These are phyloP conservation scores for Mortierella sp. DNA, from an alignment of 371 early-diverging fungal genomes.

Conservation along the genomic window DNA sequence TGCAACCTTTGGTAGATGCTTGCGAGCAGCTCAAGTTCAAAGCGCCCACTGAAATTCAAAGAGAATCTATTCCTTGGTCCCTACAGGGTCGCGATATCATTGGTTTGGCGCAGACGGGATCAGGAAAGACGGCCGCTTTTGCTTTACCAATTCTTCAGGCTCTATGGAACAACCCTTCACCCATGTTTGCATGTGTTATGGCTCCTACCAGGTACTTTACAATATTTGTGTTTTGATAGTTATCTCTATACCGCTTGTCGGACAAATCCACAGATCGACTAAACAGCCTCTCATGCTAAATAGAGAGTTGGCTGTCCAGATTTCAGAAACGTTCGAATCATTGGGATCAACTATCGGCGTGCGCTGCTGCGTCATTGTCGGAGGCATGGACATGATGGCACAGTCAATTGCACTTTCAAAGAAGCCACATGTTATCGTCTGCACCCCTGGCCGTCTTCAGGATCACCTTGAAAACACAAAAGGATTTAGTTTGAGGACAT, in stretches of 20 bases:
- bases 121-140: conserved; percentile 99
- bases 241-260: background rate
- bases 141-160: conserved; percentile 96
- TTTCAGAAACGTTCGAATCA: conserved; percentile 93
- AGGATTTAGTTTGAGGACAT: conserved; percentile 86
- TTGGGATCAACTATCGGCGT: conserved; percentile 95
- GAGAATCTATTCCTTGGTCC: conserved; percentile 90
- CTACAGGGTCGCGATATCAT: conserved; percentile 94
- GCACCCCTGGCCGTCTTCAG: conserved; percentile 98
- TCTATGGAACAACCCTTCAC: conserved; percentile 90
- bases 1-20: conserved; percentile 88
- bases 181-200: conserved; percentile 95
- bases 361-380: conserved; percentile 94
- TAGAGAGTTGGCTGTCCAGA: conserved; percentile 97
- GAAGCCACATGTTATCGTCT: conserved; percentile 95
- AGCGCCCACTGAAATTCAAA: conserved; percentile 95
- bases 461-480: conserved; percentile 99
- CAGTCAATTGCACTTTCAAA: conserved; percentile 95
- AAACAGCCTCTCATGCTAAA: background rate
- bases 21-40: conserved; percentile 91
- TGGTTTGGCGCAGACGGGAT: conserved; percentile 98
- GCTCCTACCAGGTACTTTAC: conserved; percentile 94
- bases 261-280: background rate
- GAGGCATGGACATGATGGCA: conserved; percentile 98
- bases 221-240: background rate